phyloP scores from a whole-genome alignment of 805 yeast species.

The Candida maesae region DNA sequence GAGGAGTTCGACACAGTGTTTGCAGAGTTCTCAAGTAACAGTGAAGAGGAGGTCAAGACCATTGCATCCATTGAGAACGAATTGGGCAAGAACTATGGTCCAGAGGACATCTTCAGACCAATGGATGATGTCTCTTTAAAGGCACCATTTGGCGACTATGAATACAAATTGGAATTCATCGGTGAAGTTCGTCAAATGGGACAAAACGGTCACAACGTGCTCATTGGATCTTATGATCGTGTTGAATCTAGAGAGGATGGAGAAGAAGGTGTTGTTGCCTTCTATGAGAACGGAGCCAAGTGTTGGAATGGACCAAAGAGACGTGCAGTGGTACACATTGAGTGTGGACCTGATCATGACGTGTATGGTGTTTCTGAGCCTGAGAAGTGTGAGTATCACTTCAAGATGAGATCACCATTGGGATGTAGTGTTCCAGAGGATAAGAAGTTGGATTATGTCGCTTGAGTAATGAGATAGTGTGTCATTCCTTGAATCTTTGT shows the following conservation, averaged over 20 bases:
- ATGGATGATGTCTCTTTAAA: conserved; percentile 45
- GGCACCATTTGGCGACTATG: conserved; percentile 62
- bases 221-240: conserved; percentile 44
- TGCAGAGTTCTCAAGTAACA: conserved; percentile 8
- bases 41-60: background rate
- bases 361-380: conserved; percentile 77
- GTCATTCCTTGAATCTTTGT: no score
- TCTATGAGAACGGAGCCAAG: conserved; percentile 60
- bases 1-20: conserved; percentile 15
- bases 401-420: conserved; percentile 41
- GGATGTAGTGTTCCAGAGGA: conserved; percentile 30
- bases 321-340: conserved; percentile 56
- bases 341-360: conserved; percentile 59
- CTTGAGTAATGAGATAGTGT: background rate
- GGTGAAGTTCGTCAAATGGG: conserved; percentile 56
- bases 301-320: conserved; percentile 97
- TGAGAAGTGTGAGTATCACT: conserved; percentile 76
- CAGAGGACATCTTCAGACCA: conserved; percentile 60
- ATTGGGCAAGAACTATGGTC: conserved; percentile 45
- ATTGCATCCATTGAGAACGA: conserved; percentile 8
- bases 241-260: conserved; percentile 28
- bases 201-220: conserved; percentile 39
- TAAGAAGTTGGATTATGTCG: background rate
- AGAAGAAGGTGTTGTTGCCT: conserved; percentile 32
- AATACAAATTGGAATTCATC: conserved; percentile 57